Conservation (phyloP, 805 yeast species). For the Candida pini region DNA sequence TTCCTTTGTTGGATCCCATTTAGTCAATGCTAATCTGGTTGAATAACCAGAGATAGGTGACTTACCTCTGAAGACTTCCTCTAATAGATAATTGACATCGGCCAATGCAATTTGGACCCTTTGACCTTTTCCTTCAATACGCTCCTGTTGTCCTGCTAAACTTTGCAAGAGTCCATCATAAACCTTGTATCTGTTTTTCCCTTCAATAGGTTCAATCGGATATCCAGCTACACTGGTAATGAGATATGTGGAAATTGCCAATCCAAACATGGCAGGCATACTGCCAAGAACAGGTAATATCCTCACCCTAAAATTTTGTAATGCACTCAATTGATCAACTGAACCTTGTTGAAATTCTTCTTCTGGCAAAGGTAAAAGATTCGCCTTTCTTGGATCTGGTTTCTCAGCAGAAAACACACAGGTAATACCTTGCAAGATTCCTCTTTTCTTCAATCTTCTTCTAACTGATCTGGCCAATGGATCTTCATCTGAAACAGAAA, state of each 20-base stretch:
- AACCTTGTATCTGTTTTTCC: conserved; percentile 77
- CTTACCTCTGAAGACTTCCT: conserved; percentile 90
- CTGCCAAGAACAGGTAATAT: conserved; percentile 95
- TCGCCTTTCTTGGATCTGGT: conserved; percentile 93
- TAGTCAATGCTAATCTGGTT: conserved; percentile 70
- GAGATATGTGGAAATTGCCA: conserved; percentile 80
- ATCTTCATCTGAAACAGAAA: conserved; percentile 88
- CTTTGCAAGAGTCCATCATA: conserved; percentile 81
- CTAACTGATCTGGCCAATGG: conserved; percentile 86
- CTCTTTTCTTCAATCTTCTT: conserved; percentile 73
- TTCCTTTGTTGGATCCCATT: conserved; percentile 74
- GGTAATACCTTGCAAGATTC: conserved; percentile 71
- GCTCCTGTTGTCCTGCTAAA: conserved; percentile 79
- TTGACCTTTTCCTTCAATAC: conserved; percentile 69
- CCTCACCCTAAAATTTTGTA: conserved; percentile 87
- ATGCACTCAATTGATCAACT: conserved; percentile 81
- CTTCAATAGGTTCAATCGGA: conserved; percentile 86
- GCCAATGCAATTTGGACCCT: conserved; percentile 65
- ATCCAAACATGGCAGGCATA: conserved; percentile 94
- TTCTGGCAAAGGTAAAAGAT: conserved; percentile 77
- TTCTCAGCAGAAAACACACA: conserved; percentile 92
- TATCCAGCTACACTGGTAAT: conserved; percentile 79
- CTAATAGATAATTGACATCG: conserved; percentile 79
- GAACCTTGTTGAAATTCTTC: conserved; percentile 74
- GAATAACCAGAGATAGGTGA: conserved; percentile 81